Evolutionary conservation across 768 basidiomycete species (phyloP).

Genomic region (Phallus indusiatus): DNA sequence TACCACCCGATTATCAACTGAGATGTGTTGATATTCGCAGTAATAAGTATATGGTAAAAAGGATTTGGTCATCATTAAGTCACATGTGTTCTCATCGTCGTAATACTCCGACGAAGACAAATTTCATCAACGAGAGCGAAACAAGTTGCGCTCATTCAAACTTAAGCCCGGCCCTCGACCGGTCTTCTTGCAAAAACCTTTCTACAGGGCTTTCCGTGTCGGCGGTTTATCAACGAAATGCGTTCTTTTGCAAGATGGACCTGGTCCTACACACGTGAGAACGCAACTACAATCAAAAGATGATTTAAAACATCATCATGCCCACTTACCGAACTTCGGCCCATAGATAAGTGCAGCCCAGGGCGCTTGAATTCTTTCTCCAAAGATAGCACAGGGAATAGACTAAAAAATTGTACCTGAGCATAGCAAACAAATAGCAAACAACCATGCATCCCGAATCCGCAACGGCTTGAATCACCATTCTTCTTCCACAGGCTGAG

Average conservation of each 20-base stretch:
- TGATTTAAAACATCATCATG: no score
- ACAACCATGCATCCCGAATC: conserved; percentile 87
- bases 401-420: conserved; percentile 42
- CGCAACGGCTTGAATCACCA: conserved; percentile 82
- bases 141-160: no score
- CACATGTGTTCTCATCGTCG: no score
- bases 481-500: conserved; percentile 71
- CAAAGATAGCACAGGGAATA: conserved; percentile 88
- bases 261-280: conserved; percentile 48
- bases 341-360: conserved; percentile 90
- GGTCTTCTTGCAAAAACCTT: conserved; percentile 50
- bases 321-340: conserved; percentile 69
- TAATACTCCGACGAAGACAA: no score
- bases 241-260: conserved; percentile 92
- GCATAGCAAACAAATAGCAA: conserved; percentile 17
- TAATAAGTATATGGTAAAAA: no score
- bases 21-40: no score
- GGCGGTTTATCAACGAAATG: conserved; percentile 75
- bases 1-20: no score
- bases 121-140: no score
- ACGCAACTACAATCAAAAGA: no score
- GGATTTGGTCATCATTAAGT: no score
- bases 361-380: conserved; percentile 87
- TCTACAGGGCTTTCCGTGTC: conserved; percentile 69
- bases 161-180: no score